Percentiles rank a stretch among this genome's conserved stretches.
Conservation (phyloP, 1,139 yeast genomes). For the Saccharomyces hybrid region DNA sequence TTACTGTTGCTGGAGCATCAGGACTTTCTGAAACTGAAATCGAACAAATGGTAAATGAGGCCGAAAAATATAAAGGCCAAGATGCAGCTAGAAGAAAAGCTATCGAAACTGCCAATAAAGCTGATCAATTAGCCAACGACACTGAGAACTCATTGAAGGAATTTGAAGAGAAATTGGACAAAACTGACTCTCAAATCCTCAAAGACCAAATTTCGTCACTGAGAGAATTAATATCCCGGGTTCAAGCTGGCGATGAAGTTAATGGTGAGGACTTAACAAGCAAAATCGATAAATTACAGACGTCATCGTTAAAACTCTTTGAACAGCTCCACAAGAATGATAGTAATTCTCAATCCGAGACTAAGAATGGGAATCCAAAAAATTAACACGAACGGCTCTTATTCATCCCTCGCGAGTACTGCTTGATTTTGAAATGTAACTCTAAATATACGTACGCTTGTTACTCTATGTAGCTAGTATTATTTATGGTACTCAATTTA, state of each 20-base stretch:
- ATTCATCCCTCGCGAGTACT: not conserved
- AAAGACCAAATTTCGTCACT: conserved; percentile 67
- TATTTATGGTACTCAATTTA: not conserved
- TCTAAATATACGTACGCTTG: not conserved
- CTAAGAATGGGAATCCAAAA: not conserved
- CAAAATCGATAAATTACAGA: conserved; percentile 47
- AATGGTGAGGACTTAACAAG: conserved; percentile 77
- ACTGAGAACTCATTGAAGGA: conserved; percentile 92
- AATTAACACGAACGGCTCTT: not conserved
- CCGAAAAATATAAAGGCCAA: conserved; percentile 94
- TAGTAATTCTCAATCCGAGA: conserved; percentile 1
- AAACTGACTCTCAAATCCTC: conserved; percentile 69
- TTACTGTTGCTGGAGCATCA: conserved; percentile 97
- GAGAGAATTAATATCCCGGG: conserved; percentile 89
- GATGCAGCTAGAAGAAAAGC: conserved; percentile 94
- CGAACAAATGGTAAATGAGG: conserved; percentile 97
- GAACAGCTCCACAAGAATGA: conserved; percentile 89
- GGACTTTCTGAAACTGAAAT: conserved; percentile 95
- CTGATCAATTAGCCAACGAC: conserved; percentile 93
- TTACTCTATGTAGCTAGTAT: not conserved
- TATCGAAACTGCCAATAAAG: conserved; percentile 93
- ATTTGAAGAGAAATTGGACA: conserved; percentile 87
- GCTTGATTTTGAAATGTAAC: not conserved
- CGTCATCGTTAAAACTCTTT: conserved; percentile 84
- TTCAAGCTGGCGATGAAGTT: conserved; percentile 83